Conservation (phyloP, 495 filamentous ascomycete genomes). For the Tuber borchii region DNA sequence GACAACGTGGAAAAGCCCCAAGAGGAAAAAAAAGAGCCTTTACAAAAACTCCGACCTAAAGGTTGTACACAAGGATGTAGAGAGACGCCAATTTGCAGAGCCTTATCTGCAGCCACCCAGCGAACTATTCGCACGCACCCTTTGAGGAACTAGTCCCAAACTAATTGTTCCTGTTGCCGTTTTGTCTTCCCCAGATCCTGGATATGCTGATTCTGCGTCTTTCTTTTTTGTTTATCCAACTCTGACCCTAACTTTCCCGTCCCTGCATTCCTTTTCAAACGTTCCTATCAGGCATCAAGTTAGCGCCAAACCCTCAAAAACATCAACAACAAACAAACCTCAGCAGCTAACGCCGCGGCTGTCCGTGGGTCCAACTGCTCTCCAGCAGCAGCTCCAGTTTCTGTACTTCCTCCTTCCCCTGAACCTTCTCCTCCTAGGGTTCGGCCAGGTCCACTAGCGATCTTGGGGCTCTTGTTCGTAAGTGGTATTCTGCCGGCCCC, state of each 20-base stretch:
- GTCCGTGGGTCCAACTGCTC: conserved; percentile 22
- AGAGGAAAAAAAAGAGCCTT: neutral
- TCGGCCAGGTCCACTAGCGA: conserved; percentile 21
- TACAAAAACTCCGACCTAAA: neutral
- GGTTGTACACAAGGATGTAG: neutral
- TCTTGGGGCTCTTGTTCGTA: conserved; percentile 16
- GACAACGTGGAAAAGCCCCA: neutral
- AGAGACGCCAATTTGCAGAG: neutral
- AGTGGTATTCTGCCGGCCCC: neutral
- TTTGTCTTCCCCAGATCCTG: conserved; percentile 33
- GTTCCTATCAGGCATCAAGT: conserved; percentile 21
- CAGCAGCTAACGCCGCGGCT: conserved; percentile 29
- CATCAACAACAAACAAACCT: conserved; percentile 12
- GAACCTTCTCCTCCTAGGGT: conserved; percentile 14
- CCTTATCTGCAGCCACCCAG: neutral
- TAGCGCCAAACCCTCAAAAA: neutral
- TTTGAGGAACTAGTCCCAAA: conserved; percentile 26
- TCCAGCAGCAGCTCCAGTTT: neutral
- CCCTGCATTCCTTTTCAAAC: conserved; percentile 21
- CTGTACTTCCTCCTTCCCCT: conserved; percentile 4
- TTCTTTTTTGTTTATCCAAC: conserved; percentile 26
- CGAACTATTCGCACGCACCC: neutral
- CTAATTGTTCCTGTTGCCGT: conserved; percentile 26
- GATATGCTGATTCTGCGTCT: conserved; percentile 33
- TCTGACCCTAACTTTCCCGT: conserved; percentile 25